Percentiles rank a stretch among this genome's conserved stretches.
phyloP scores from a whole-genome alignment of 768 basidiomycete genomes.

The Hortiboletus flavorubellus region DNA sequence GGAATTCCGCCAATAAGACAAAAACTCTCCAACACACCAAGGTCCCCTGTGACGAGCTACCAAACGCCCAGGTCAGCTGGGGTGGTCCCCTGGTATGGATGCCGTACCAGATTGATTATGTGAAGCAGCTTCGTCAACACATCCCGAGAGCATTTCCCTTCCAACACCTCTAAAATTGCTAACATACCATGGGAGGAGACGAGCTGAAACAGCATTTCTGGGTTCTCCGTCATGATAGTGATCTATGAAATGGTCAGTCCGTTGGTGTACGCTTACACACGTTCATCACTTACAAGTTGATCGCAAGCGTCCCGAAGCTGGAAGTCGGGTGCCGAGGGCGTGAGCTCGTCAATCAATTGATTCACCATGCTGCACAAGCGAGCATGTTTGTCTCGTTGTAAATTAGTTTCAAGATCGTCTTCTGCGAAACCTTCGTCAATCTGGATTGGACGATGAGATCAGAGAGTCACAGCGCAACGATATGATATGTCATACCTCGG shows the following conservation, averaged over 20 bases:
- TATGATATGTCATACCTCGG: slow-evolving; percentile 54
- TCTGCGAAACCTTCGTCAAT: slow-evolving; percentile 93
- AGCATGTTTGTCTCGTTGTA: slow-evolving; percentile 92
- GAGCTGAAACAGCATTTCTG: slow-evolving; percentile 85
- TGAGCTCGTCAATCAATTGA: slow-evolving; percentile 83
- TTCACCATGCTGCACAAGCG: slow-evolving; percentile 78
- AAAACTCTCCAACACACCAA: slow-evolving; percentile 89
- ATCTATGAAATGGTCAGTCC: slow-evolving; percentile 45
- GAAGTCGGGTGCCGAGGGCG: slow-evolving; percentile 76
- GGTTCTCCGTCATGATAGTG: slow-evolving; percentile 68
- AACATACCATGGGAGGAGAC: slow-evolving; percentile 94
- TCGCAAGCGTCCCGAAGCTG: slow-evolving; percentile 83
- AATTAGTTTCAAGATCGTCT: slow-evolving; percentile 87
- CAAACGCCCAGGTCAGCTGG: background rate
- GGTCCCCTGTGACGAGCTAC: slow-evolving; percentile 66
- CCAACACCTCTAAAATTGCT: slow-evolving; percentile 89
- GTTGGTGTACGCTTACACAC: background rate
- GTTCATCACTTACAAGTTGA: slow-evolving; percentile 60
- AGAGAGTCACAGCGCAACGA: background rate
- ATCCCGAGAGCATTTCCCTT: slow-evolving; percentile 81
- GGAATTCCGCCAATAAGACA: slow-evolving; percentile 95
- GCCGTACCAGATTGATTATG: slow-evolving; percentile 77
- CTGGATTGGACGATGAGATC: slow-evolving; percentile 33
- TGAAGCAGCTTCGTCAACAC: slow-evolving; percentile 82
- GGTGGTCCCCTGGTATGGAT: background rate